Base-by-base conservation (phyloP, 2,329 filamentous ascomycete species). In the Sphaerostilbella broomeana region DNA sequence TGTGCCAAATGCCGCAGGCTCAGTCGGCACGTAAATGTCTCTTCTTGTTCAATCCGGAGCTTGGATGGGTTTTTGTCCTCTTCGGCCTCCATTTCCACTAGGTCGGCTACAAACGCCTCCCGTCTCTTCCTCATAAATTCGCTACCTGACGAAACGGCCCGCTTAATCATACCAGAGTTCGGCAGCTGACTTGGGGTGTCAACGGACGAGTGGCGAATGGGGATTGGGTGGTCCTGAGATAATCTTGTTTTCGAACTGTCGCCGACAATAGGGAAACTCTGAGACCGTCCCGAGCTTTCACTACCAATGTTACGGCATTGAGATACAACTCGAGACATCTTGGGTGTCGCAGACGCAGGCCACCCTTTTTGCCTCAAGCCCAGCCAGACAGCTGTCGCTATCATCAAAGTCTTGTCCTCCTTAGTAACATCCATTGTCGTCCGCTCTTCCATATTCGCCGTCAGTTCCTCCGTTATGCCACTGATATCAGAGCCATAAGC, bases 331-430 rank as follows among this genome's bases (percentile, higher is more conserved):
- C 50, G 51, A 4, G 57, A 45, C 36, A 51, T 42, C 42, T 56
- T 60, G 16, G 55, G 56, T 10, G 53, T 53, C 11, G 51, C 57
- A 4, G 52, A 52, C 3, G 46, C 50, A n/a, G 59, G 58, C 59
- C 60, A 63, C 16, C 57, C 61, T 17, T 51, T 53, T 27, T 62
- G 58, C 19, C 60, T 50, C 15, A 65, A 54, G 31, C 56, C 57
- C 32, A 65, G 51, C 62, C 62, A 65, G 9, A 58, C 58, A 5
- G 61, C 59, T 10, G 62, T 64, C 12, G 56, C 59, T 18, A 62
- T 50, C 62, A 65, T 65, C 18, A 65, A 40, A 13, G 52, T 46
- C 36, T 62, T 64, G 21, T 61, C 50, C 18, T 60, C 55, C 18
- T 58, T 52, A 1, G 54, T 50, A 3, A 64, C 61, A 4, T 44